These are phyloP conservation scores for Leishmania braziliensis DNA, from an alignment of 208 protist genomes.

Conservation along the genomic window DNA sequence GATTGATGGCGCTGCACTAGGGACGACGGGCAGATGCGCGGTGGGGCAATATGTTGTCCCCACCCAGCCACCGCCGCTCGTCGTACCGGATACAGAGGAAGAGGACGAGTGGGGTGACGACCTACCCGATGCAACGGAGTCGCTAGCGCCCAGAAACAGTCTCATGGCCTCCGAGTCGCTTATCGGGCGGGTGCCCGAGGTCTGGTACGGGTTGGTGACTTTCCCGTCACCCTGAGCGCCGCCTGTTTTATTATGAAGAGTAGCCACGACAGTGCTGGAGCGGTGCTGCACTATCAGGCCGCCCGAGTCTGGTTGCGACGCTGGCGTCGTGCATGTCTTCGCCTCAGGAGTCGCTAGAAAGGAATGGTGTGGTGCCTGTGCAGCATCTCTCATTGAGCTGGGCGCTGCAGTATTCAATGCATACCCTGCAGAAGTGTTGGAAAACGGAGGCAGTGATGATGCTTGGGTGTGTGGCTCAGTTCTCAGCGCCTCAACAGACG, in stretches of 20 bases:
- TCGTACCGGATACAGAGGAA: neutral
- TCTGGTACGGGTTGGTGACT: neutral
- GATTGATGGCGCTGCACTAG: neutral
- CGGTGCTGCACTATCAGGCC: conserved; percentile 29
- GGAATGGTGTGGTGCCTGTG: neutral
- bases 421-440: neutral
- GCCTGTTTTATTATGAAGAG: neutral
- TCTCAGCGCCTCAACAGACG: neutral
- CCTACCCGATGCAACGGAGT: neutral
- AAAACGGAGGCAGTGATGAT: neutral
- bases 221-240: neutral
- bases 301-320: neutral
- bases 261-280: neutral
- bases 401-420: neutral
- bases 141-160: conserved; percentile 23
- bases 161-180: conserved; percentile 29
- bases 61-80: neutral
- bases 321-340: neutral
- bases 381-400: conserved; percentile 1
- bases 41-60: neutral
- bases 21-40: neutral
- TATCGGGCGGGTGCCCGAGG: neutral
- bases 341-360: neutral
- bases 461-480: neutral
- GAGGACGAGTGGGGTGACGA: conserved; percentile 19